phyloP scores from a whole-genome alignment of 2,329 filamentous ascomycete species.

The Talaromyces sp. region DNA sequence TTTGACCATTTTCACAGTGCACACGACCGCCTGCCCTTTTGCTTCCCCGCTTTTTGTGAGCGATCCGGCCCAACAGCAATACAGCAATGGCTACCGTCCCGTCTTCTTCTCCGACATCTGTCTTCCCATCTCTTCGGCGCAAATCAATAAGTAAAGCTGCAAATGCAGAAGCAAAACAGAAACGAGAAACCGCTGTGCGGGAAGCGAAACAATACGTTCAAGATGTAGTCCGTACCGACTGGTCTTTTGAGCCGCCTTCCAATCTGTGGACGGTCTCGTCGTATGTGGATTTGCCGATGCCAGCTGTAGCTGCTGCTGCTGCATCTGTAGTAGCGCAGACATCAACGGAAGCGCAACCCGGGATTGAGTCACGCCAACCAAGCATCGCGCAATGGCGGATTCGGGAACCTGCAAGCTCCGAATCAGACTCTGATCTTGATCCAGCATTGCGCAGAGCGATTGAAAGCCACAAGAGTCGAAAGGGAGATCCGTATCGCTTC shows the following conservation, averaged over 20 bases:
- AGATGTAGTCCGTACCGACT: slow-evolving; percentile 42
- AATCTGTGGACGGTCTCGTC: slow-evolving; percentile 22
- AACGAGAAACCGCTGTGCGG: slow-evolving; percentile 39
- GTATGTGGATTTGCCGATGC: slow-evolving; percentile 14
- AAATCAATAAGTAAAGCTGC: slow-evolving; percentile 21
- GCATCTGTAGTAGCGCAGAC: background rate
- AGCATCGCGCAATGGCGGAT: slow-evolving; percentile 35
- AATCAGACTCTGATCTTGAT: slow-evolving; percentile 35
- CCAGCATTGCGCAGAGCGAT: slow-evolving; percentile 21
- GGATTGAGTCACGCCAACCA: slow-evolving; percentile 2
- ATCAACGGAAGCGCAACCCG: background rate
- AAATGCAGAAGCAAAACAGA: slow-evolving; percentile 23
- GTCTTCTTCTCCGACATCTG: slow-evolving; percentile 13
- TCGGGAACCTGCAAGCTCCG: slow-evolving; percentile 36
- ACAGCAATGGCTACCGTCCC: slow-evolving; percentile 12
- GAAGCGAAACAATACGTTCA: slow-evolving; percentile 41
- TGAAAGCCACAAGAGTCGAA: slow-evolving; percentile 15
- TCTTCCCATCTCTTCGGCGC: slow-evolving; percentile 23
- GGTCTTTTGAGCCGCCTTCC: slow-evolving; percentile 32
- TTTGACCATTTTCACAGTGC: background rate
- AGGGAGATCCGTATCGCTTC: slow-evolving; percentile 31
- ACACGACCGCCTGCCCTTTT: slow-evolving; percentile 5
- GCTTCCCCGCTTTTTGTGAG: background rate
- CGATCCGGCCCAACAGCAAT: background rate
- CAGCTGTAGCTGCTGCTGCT: background rate